Evolutionary conservation across 176 grass and related monocot genomes (phyloP), one percentile per base, ranked within the genome.

Genomic region (Aegilops tauschii): DNA sequence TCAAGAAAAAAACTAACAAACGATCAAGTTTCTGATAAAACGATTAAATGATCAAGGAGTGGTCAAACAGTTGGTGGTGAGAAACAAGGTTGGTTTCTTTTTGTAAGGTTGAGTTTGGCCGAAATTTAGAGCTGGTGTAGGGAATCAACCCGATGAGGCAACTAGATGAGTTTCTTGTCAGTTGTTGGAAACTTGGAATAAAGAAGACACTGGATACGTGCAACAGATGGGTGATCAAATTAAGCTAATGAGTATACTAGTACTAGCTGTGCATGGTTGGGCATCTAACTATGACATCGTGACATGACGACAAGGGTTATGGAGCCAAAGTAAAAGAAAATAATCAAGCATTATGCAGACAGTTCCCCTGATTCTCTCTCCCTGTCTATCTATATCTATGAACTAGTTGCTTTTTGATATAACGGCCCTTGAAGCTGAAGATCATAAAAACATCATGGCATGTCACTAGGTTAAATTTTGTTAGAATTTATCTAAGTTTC

Each of bases 281-380:
- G 44, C 3, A 52, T 76, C 73, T 52, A 7, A 56, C 5, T 28
- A 67, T 74, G 49, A 79, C 61, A 69, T 69, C 47, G 82, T 34
- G 29, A 70, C 69, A 82, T n/a, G 18, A 76, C 76, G 74, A 52
- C 35, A 39, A 62, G 1, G 13, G 23, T 20, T 10, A 78, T 14
- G 37, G 16, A 30, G 47, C 25, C 18, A 68, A 58, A 73, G 59
- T 42, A 23, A 44, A 50, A 69, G 40, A 28, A 78, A 83, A 20
- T 4, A 5, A 3, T 45, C 49, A 5, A 36, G 3, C 36, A 52
- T 25, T 50, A 21, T 62, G 21, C 10, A 52, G 65, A 52, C 39
- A 84, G 76, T 28, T 44, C 71, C 87, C 87, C 44, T 59, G 82
- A 85, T 85, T 75, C 67, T 80, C 80, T 79, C 74, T 12, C 40